Evolutionary conservation across 129 eudicot genomes (phyloP).

Genomic region (Centaurea solstitialis): DNA sequence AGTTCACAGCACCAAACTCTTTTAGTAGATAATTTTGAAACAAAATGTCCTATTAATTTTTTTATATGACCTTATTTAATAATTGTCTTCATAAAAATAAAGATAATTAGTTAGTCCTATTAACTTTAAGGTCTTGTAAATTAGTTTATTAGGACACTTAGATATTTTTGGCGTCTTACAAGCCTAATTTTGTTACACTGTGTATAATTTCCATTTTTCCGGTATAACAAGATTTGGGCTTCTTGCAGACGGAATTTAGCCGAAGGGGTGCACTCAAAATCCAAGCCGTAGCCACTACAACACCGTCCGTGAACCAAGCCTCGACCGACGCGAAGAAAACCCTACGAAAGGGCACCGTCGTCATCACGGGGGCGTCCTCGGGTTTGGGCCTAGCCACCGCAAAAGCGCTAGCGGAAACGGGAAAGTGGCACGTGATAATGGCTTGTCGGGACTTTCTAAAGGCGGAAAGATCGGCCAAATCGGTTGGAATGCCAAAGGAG

Average conservation of each 20-base stretch:
- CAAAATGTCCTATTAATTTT: no score
- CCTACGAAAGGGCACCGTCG: slow-evolving; percentile 70
- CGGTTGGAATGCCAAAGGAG: slow-evolving; percentile 64
- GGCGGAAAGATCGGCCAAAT: slow-evolving; percentile 74
- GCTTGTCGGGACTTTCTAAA: slow-evolving; percentile 86
- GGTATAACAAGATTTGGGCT: slow-evolving; percentile 1
- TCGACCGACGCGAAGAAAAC: slow-evolving; percentile 72
- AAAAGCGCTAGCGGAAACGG: slow-evolving; percentile 75
- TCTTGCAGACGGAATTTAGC: slow-evolving; percentile 34
- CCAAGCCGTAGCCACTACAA: slow-evolving; percentile 47
- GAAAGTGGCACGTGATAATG: slow-evolving; percentile 86
- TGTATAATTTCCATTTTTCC: neutral
- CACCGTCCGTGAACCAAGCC: slow-evolving; percentile 49
- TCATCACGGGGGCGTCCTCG: slow-evolving; percentile 90
- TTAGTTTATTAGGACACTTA: no score
- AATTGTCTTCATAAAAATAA: no score
- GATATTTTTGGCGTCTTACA: neutral
- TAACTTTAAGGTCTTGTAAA: neutral
- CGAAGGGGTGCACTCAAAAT: slow-evolving; percentile 50
- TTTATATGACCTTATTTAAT: no score
- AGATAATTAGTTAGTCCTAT: no score
- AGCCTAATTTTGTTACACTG: neutral
- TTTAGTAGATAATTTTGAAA: no score
- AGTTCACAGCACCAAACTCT: no score
- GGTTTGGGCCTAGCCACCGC: slow-evolving; percentile 93